Conservation (phyloP, 2,329 filamentous ascomycete genomes). For the Colletotrichum echinochloae region DNA sequence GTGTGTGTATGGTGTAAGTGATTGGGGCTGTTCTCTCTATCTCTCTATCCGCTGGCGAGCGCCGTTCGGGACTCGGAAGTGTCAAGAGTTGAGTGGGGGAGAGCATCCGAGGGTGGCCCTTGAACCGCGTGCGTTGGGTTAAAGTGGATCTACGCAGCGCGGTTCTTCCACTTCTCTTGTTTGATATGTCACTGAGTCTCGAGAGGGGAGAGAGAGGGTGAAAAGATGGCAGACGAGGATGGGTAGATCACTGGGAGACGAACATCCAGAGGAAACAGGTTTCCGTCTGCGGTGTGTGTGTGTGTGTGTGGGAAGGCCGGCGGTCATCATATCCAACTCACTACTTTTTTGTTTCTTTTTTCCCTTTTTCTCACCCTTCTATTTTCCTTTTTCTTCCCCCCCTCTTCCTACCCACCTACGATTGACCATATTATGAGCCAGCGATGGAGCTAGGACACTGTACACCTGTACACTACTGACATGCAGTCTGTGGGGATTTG, state of each 20-base stretch:
- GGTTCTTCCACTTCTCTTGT: background rate
- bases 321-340: conserved; percentile 23
- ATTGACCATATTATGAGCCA: background rate
- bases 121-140: background rate
- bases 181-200: conserved; percentile 14
- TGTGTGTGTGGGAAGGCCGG: background rate
- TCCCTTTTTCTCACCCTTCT: background rate
- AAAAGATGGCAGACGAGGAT: background rate
- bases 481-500: background rate
- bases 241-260: background rate
- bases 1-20: too few relatives aligned
- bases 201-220: background rate
- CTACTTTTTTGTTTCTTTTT: background rate
- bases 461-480: background rate
- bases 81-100: background rate
- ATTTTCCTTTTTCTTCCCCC: background rate
- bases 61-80: conserved; percentile 16
- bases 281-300: conserved; percentile 2
- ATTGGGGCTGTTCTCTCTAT: background rate
- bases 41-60: background rate
- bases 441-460: background rate
- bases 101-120: background rate
- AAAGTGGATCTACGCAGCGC: background rate
- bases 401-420: background rate
- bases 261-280: conserved; percentile 17